Evolutionary conservation across 2,329 filamentous ascomycete species (phyloP).

Genomic region (Penicillium sp.): DNA sequence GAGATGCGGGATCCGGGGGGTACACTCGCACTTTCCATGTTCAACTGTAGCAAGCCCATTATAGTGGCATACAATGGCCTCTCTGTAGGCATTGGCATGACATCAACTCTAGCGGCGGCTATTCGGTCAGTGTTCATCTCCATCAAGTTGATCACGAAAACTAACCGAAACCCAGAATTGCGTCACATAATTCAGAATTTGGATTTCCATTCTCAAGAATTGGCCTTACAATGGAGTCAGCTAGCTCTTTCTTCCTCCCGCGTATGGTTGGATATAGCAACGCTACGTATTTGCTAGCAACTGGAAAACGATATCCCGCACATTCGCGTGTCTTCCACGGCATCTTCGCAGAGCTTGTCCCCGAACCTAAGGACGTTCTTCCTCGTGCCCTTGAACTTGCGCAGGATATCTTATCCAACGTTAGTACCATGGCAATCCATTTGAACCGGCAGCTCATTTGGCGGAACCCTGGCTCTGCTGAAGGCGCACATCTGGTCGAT

Average conservation of each 20-base stretch:
- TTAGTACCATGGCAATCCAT: background rate
- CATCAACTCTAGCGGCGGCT: background rate
- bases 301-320: background rate
- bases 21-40: background rate
- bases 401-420: background rate
- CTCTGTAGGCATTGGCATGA: slow-evolving; percentile 12
- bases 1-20: background rate
- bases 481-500: background rate
- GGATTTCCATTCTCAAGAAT: background rate
- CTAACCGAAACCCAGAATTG: background rate
- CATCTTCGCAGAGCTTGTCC: background rate
- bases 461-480: background rate
- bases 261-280: background rate
- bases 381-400: background rate
- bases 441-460: background rate
- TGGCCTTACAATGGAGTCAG: background rate
- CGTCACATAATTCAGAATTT: background rate
- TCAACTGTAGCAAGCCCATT: slow-evolving; percentile 10
- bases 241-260: background rate
- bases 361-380: background rate
- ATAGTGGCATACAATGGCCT: slow-evolving; percentile 10
- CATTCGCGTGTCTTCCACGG: background rate
- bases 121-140: background rate
- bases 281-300: background rate
- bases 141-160: background rate